Evolutionary conservation across 2,329 filamentous ascomycete genomes (phyloP), one percentile per base, ranked within the genome.

Genomic region (Trichoderma sp.): DNA sequence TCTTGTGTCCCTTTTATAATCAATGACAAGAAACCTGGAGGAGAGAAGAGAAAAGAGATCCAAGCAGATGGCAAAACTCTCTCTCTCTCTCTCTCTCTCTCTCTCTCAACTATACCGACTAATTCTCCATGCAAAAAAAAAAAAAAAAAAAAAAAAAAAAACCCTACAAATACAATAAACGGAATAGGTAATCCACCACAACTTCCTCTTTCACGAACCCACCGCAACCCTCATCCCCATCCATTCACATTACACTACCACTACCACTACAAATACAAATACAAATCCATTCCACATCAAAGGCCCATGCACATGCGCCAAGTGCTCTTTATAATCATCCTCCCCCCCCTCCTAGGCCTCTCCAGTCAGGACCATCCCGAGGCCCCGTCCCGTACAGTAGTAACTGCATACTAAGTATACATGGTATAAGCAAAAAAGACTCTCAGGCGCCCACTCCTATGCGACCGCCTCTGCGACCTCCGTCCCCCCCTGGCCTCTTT

Each of bases 401-500:
- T n/a, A n/a, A n/a, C n/a, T n/a, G n/a, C n/a, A n/a, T n/a, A n/a
- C n/a, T n/a, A n/a, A n/a, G n/a, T n/a, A n/a, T n/a, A 5, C 27
- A 64, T 27, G 37, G 48, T 13, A 42, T 19, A 54, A n/a, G 58
- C 22, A 52, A 52, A 29, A 37, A 52, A 27, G 25, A 29, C 10
- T 34, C 27, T 52, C 53, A 57, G 37, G 63, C 63, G 50, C 50
- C 50, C 50, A 45, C 50, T 27, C 22, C 37, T 39, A 65, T 65
- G 63, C 63, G 63, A 57, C 63, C 63, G 63, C 29, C 52, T 56
- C 52, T 57, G 63, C 63, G 63, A 39, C 63, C 63, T 35, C 48
- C 63, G 35, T 57, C 50, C 59, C 59, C 45, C 52, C 32, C 52
- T 53, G 37, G 37, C 52, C 63, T 65, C 52, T 35, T 27, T 52